Percentiles rank a stretch among this genome's conserved stretches.
These are phyloP conservation scores for Sechiopsis laciniata DNA, from an alignment of 306 rosid species.

Conservation along the genomic window DNA sequence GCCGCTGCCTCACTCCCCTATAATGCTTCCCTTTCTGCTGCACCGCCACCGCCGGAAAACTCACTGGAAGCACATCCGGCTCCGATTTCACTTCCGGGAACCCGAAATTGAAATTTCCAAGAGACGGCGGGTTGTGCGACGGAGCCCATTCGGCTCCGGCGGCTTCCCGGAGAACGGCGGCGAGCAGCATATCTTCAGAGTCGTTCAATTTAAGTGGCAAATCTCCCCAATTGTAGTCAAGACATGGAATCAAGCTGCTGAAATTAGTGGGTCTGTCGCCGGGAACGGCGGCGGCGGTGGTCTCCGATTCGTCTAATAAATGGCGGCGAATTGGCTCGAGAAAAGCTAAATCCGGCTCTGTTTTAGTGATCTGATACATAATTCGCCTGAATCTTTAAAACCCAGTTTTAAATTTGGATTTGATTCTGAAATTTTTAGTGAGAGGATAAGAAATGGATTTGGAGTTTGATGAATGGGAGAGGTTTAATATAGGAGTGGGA, in stretches of 20 bases:
- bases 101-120: slow-evolving; percentile 25
- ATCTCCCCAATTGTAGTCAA: slow-evolving; percentile 68
- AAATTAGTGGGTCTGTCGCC: slow-evolving; percentile 34
- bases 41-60: slow-evolving; percentile 17
- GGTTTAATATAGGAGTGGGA: slow-evolving; percentile 36
- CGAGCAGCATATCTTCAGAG: slow-evolving; percentile 78
- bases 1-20: slow-evolving; percentile 83
- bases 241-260: slow-evolving; percentile 53
- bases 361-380: slow-evolving; percentile 26
- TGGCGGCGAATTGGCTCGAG: slow-evolving; percentile 62
- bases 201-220: slow-evolving; percentile 74
- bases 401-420: background rate
- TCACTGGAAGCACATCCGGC: slow-evolving; percentile 27
- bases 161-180: slow-evolving; percentile 66
- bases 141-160: slow-evolving; percentile 72
- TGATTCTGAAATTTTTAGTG: background rate
- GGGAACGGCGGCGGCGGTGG: background rate
- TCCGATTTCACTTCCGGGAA: slow-evolving; percentile 41
- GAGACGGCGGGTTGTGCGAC: slow-evolving; percentile 28
- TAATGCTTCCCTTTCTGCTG: slow-evolving; percentile 70
- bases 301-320: slow-evolving; percentile 52
- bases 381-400: background rate
- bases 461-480: background rate
- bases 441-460: background rate
- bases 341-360: slow-evolving; percentile 35